Percentiles rank a stretch among this genome's conserved stretches.
Evolutionary conservation across 2,329 filamentous ascomycete species (phyloP).

Genomic region (Trichoderma breve): DNA sequence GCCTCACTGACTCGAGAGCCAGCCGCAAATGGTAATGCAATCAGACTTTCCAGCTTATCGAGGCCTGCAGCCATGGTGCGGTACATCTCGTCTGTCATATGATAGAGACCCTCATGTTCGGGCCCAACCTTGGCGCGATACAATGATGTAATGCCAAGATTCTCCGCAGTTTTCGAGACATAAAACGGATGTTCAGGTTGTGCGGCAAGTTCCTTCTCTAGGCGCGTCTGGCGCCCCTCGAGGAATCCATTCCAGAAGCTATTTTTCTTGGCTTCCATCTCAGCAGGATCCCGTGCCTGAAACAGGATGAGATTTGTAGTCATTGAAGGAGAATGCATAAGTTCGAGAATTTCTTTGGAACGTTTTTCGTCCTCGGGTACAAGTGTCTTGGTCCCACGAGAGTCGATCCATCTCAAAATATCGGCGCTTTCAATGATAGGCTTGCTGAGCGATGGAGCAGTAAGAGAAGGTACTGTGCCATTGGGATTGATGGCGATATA

Average conservation of each 20-base stretch:
- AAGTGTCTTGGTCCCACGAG: background rate
- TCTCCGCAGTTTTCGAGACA: constrained; percentile 21
- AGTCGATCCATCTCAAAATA: constrained; percentile 24
- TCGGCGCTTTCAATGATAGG: constrained; percentile 23
- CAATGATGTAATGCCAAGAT: constrained; percentile 6
- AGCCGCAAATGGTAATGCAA: constrained; percentile 23
- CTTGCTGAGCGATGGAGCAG: constrained; percentile 20
- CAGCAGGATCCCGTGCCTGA: constrained; percentile 19
- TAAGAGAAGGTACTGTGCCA: constrained; percentile 24
- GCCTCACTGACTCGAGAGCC: constrained; percentile 23
- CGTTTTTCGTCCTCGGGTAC: constrained; percentile 2
- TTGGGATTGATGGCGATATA: constrained; percentile 24
- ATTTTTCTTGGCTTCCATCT: constrained; percentile 8
- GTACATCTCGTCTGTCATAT: constrained; percentile 13
- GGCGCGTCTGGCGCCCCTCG: constrained; percentile 20
- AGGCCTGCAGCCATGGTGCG: constrained; percentile 21
- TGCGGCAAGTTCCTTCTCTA: constrained; percentile 21
- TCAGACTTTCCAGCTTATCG: constrained; percentile 20
- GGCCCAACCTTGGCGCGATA: constrained; percentile 14
- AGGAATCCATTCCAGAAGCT: constrained; percentile 4
- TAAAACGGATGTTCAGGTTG: constrained; percentile 24
- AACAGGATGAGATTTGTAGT: constrained; percentile 25
- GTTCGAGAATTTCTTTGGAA: constrained; percentile 21
- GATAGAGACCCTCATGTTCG: constrained; percentile 17
- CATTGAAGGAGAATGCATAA: constrained; percentile 21